phyloP scores from a whole-genome alignment of 331 rosid genomes.

The Dryas integrifolia region DNA sequence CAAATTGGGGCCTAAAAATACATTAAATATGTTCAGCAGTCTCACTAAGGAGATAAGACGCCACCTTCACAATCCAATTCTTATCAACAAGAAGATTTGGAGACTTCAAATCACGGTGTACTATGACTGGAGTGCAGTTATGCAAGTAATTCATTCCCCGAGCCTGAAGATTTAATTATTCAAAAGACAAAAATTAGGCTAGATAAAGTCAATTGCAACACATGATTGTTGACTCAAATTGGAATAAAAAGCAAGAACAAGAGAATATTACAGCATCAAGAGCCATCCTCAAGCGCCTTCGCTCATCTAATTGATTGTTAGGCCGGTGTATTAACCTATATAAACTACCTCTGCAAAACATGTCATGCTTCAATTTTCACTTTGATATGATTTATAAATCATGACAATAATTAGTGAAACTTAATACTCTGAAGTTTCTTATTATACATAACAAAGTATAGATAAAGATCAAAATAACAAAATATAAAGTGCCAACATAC shows the following conservation, averaged over 20 bases:
- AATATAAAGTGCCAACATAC: slow-evolving; percentile 39
- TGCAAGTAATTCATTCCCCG: slow-evolving; percentile 99
- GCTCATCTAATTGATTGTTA: slow-evolving; percentile 83
- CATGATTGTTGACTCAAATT: slow-evolving; percentile 18
- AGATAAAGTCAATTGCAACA: slow-evolving; percentile 3
- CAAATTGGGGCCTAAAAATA: slow-evolving; percentile 18
- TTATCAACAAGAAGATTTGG: slow-evolving; percentile 97
- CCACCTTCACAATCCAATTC: slow-evolving; percentile 97
- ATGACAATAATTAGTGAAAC: slow-evolving; percentile 5
- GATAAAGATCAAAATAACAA: slow-evolving; percentile 11
- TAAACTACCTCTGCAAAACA: slow-evolving; percentile 87
- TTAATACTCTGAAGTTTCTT: slow-evolving; percentile 6
- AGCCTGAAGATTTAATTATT: slow-evolving; percentile 55
- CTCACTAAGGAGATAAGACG: slow-evolving; percentile 17
- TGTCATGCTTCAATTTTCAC: slow-evolving; percentile 35
- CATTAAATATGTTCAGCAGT: slow-evolving; percentile 21
- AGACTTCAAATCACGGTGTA: slow-evolving; percentile 97
- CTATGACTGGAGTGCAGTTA: slow-evolving; percentile 81
- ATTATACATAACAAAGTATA: background rate
- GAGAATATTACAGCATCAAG: slow-evolving; percentile 72
- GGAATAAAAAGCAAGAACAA: slow-evolving; percentile 24
- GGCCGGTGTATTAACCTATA: slow-evolving; percentile 89
- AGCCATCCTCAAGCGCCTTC: slow-evolving; percentile 86
- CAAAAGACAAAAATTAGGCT: slow-evolving; percentile 22
- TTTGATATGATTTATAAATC: slow-evolving; percentile 8